phyloP scores from a whole-genome alignment of 345 rosid species.

The Euphorbia tirucalli region DNA sequence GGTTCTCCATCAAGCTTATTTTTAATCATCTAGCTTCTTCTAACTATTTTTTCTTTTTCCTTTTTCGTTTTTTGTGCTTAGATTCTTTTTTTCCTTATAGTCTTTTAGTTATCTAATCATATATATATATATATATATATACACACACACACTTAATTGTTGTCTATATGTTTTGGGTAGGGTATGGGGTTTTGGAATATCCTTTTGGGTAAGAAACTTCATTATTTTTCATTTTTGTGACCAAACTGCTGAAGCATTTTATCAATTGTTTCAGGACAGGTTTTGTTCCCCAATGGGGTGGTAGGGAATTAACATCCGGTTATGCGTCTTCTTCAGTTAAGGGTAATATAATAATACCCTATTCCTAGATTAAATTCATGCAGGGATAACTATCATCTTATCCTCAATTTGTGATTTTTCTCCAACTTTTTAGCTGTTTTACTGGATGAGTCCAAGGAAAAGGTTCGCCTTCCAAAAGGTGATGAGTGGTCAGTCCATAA shows the following conservation, averaged over 20 bases:
- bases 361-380: neutral
- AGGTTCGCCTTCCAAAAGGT: slow-evolving; percentile 59
- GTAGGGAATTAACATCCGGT: slow-evolving; percentile 33
- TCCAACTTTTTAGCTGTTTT: slow-evolving; percentile 43
- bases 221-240: neutral
- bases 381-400: neutral
- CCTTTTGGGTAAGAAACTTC: neutral
- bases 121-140: too few species aligned
- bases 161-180: neutral
- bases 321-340: slow-evolving; percentile 45
- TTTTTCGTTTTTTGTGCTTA: neutral
- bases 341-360: slow-evolving; percentile 33
- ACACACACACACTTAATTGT: neutral
- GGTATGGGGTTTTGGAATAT: neutral
- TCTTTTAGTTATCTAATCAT: neutral
- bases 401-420: neutral
- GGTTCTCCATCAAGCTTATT: neutral
- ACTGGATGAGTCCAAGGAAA: slow-evolving; percentile 40
- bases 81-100: neutral
- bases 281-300: slow-evolving; percentile 27
- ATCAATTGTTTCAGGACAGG: slow-evolving; percentile 32
- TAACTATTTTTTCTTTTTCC: neutral
- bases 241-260: neutral
- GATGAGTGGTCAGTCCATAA: slow-evolving; percentile 87
- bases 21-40: neutral